Percentiles rank a stretch among this genome's conserved stretches.
These are phyloP conservation scores for Fusarium sp. DNA, from an alignment of 2,329 filamentous ascomycete species.

Conservation along the genomic window DNA sequence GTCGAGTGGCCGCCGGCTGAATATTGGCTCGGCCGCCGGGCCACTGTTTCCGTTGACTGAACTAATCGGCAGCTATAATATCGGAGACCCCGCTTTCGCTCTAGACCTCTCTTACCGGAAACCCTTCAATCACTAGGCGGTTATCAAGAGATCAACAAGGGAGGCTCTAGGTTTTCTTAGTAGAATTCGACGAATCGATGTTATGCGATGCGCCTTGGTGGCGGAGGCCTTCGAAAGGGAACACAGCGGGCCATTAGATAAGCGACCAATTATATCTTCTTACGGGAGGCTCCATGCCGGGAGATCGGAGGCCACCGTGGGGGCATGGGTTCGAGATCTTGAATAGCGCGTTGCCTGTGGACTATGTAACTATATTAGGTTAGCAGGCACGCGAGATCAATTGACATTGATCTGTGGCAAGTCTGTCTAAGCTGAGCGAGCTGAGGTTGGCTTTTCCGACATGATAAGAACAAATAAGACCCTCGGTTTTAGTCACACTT, in stretches of 20 bases:
- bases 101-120: not conserved
- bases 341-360: not conserved
- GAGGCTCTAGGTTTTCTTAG: too few species aligned
- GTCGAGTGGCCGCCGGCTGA: not conserved
- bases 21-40: not conserved
- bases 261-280: not conserved
- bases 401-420: not conserved
- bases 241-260: too few species aligned
- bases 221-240: too few species aligned
- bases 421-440: not conserved
- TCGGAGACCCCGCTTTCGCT: not conserved
- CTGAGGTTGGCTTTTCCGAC: not conserved
- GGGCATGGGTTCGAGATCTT: not conserved
- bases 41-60: not conserved
- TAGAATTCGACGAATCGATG: too few species aligned
- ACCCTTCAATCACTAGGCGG: not conserved
- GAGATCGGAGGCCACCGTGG: not conserved
- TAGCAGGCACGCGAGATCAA: not conserved
- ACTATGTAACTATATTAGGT: not conserved
- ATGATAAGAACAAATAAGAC: not conserved
- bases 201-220: too few species aligned
- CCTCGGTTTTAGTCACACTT: not conserved
- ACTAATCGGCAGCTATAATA: not conserved
- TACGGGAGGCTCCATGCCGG: not conserved
- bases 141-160: not conserved